phyloP scores from a whole-genome alignment of 2,329 filamentous ascomycete genomes.

The Fusarium tjaetaba region DNA sequence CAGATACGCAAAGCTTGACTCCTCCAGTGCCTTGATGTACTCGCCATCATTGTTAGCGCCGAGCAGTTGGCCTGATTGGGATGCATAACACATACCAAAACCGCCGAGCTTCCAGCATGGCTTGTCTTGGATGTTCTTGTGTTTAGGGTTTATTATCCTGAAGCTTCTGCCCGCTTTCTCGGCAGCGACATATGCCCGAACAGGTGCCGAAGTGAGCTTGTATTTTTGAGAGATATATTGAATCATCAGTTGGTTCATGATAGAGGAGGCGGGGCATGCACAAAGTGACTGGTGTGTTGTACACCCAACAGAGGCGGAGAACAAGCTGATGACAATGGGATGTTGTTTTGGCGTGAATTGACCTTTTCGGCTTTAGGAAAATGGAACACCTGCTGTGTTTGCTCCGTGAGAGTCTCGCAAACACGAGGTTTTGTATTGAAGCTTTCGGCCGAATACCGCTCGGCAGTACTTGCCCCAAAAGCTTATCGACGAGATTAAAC shows the following conservation, averaged over 20 bases:
- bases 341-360: background rate
- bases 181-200: background rate
- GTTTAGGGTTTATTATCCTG: rapidly evolving
- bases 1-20: background rate
- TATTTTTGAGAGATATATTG: background rate
- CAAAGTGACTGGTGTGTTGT: background rate
- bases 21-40: background rate
- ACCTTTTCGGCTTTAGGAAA: background rate
- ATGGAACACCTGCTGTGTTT: background rate
- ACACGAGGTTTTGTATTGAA: background rate
- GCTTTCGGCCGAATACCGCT: too few relatives aligned
- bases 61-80: background rate
- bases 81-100: background rate
- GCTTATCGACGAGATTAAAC: background rate
- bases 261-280: background rate
- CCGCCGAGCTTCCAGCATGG: background rate
- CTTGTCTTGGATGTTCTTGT: background rate
- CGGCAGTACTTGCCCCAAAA: background rate
- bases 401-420: background rate
- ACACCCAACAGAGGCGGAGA: background rate
- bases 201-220: background rate
- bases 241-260: background rate
- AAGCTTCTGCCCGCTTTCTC: background rate
- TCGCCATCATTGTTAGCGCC: background rate
- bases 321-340: background rate